phyloP scores from a whole-genome alignment of 305 asterid genomes.

The Fraxinus ornus region DNA sequence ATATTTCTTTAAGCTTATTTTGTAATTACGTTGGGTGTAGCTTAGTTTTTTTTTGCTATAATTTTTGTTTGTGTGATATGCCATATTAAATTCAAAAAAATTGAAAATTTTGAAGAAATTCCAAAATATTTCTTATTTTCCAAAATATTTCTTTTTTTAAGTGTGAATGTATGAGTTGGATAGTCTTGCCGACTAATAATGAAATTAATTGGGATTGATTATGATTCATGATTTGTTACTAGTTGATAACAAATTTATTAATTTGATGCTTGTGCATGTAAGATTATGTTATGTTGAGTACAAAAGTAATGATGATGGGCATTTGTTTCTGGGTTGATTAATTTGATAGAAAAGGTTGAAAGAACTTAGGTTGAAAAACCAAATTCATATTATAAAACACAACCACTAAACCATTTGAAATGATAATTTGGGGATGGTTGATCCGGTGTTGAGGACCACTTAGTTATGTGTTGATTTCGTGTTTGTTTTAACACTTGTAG shows the following conservation, averaged over 20 bases:
- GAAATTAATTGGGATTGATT: neutral
- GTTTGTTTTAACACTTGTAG: too few species aligned
- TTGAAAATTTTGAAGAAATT: too few species aligned
- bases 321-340: neutral
- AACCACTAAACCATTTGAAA: neutral
- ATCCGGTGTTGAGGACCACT: neutral
- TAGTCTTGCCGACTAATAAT: neutral
- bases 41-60: too few species aligned
- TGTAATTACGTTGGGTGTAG: too few species aligned
- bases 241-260: neutral
- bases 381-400: too few species aligned
- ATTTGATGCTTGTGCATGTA: neutral
- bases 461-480: neutral
- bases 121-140: too few species aligned
- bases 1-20: too few species aligned
- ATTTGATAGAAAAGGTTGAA: neutral
- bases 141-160: too few species aligned
- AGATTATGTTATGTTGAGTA: neutral
- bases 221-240: neutral
- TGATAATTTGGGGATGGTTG: neutral
- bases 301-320: neutral
- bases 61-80: neutral
- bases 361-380: neutral
- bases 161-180: neutral
- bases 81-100: too few species aligned